A percentile compares a stretch with the other conserved stretches of the same genome.
Evolutionary conservation across 306 rosid species (phyloP).

Genomic region (Malus sylvestris): DNA sequence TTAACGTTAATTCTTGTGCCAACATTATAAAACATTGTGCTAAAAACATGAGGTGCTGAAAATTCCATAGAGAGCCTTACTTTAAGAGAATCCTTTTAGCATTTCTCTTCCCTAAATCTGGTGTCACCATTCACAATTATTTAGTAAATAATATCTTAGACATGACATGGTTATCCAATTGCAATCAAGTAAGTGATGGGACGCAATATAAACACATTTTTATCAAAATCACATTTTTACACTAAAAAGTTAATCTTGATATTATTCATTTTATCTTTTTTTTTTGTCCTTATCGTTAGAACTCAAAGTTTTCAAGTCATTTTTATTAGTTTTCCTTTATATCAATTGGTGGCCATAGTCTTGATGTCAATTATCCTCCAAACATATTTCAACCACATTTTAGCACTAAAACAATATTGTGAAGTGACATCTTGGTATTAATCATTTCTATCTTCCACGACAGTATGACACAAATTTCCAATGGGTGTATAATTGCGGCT

Average conservation of each 20-base stretch:
- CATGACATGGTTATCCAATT: background rate
- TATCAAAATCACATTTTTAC: no score
- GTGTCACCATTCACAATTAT: slow-evolving; percentile 4
- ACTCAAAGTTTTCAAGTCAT: no score
- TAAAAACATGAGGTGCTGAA: accelerated
- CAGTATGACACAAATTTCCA: background rate
- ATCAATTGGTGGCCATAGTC: background rate
- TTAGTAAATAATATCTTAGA: background rate
- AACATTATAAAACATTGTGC: no score
- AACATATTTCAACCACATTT: background rate
- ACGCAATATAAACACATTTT: background rate
- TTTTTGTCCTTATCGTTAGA: no score
- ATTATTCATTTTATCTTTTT: no score
- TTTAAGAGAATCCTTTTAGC: no score
- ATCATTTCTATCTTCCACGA: background rate
- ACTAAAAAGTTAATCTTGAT: no score
- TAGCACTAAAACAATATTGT: background rate
- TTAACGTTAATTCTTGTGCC: no score
- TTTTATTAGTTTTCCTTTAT: background rate
- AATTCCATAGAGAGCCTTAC: no score
- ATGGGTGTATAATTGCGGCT: background rate
- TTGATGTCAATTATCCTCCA: background rate
- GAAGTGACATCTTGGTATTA: slow-evolving; percentile 3
- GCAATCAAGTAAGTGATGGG: slow-evolving; percentile 4
- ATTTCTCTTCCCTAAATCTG: background rate